These are phyloP conservation scores for Cystoisospora suis DNA, from an alignment of 169 alveolate genomes.

Conservation along the genomic window DNA sequence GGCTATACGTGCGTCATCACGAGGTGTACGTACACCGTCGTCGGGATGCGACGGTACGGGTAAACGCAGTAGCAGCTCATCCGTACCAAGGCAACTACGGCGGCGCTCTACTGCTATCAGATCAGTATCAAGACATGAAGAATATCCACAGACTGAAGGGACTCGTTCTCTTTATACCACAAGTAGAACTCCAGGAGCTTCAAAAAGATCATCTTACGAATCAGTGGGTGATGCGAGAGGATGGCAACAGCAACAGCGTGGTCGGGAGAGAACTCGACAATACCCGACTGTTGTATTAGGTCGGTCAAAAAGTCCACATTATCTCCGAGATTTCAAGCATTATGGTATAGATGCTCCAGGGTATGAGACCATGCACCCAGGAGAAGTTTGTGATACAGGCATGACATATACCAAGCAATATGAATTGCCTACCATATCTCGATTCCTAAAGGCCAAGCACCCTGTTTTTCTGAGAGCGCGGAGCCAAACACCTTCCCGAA, in stretches of 20 bases:
- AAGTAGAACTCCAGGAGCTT: background rate
- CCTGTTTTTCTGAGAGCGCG: slow-evolving; percentile 25
- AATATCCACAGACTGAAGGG: background rate
- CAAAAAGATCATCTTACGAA: no score
- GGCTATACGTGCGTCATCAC: no score
- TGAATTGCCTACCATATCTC: background rate
- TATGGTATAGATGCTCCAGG: slow-evolving; percentile 11
- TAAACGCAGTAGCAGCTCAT: no score
- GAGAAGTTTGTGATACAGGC: background rate
- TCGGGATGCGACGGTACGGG: no score
- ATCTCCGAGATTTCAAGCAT: background rate
- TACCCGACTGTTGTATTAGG: background rate
- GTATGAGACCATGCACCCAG: background rate
- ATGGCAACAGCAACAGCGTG: background rate
- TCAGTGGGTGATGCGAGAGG: background rate
- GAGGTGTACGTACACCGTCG: no score
- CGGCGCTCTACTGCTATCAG: background rate
- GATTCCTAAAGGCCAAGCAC: slow-evolving; percentile 14
- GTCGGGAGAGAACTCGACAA: background rate
- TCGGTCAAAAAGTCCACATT: background rate
- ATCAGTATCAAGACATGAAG: background rate
- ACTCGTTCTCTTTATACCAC: no score
- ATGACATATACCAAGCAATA: slow-evolving; percentile 12
- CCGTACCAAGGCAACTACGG: no score
- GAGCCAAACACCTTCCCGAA: no score